Percentiles rank a stretch among this genome's conserved stretches.
Conservation (phyloP, 768 basidiomycete genomes). For the Strobilomyces confusus region DNA sequence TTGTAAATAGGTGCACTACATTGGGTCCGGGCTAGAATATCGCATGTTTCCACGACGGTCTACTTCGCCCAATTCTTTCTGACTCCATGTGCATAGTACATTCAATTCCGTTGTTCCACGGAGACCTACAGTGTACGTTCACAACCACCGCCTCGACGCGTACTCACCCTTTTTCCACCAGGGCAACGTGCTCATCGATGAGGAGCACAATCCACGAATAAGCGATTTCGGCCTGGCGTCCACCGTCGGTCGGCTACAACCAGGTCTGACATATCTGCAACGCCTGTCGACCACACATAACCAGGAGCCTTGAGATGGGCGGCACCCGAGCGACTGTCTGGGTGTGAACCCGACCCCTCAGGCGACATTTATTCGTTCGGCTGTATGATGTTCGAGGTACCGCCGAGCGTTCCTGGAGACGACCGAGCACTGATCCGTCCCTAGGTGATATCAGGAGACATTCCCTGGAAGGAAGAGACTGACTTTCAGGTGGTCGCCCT, state of each 20-base stretch:
- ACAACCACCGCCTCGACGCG: not conserved
- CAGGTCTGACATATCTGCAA: not conserved
- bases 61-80: not conserved
- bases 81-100: not conserved
- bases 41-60: not conserved
- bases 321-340: not conserved
- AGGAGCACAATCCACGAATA: not conserved
- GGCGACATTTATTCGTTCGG: constrained; percentile 1
- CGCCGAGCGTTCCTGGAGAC: not conserved
- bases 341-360: not conserved
- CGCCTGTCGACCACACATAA: not conserved
- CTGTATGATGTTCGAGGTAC: constrained; percentile 3
- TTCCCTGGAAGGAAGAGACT: constrained; percentile 4
- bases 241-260: not conserved
- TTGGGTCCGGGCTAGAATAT: constrained; percentile 1
- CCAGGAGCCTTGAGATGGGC: not conserved
- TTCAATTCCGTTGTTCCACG: not conserved
- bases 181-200: not conserved
- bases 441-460: constrained; percentile 2
- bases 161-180: not conserved
- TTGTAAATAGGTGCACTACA: not conserved
- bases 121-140: not conserved
- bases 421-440: not conserved
- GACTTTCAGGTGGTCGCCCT: not conserved
- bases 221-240: not conserved